Base-by-base conservation (phyloP, 2,329 filamentous ascomycete species). In the Colletotrichum tanaceti region DNA sequence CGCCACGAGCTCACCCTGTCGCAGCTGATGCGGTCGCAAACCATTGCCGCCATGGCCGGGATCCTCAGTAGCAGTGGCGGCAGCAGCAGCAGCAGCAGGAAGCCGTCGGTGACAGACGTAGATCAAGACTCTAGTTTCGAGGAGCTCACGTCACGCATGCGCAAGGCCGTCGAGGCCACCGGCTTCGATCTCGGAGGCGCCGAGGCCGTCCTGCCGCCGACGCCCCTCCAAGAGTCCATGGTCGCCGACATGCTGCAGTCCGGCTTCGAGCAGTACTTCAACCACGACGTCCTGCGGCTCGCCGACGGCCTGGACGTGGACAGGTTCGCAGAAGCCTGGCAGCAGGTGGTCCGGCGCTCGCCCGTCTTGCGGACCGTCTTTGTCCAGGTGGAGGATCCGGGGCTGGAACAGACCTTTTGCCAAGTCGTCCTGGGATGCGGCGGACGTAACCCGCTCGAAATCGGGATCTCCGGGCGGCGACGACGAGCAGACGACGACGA, bases 221-320 rank as follows among this genome's bases (percentile, higher is more conserved):
- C 94, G 0, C 90, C 94, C 7, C 83, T 97, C 5, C 94, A 98
- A 79, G 93, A 98, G 77, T 90, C 91, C 1, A 93, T 98, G 89
- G 81, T 97, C 3, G 89, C 90, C 0, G 91, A 93, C 69, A 97
- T 97, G 92, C 72, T 93, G 0, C 84, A 88, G 18, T 96, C 93
- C 0, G 83, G 87, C 3, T 95, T 91, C 73, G 81, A 84, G 13
- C 86, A 89, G 71, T 98, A 98, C 76, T 97, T 93, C 81, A 97
- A 97, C 71, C 90, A 96, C 65, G 92, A 97, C 73, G 79, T 95
- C 2, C 81, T 97, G 24, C 85, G 89, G 71, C 72, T 98, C 2
- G 75, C 79, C 0, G 71, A 81, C 0, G 77, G 79, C 0, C 82
- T 90, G 1, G 85, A 97, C 72, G 44, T 90, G 0, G 71, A 79